These are phyloP conservation scores for Calonectria pseudoturangicola DNA, from an alignment of 2,329 filamentous ascomycete species.

Conservation along the genomic window DNA sequence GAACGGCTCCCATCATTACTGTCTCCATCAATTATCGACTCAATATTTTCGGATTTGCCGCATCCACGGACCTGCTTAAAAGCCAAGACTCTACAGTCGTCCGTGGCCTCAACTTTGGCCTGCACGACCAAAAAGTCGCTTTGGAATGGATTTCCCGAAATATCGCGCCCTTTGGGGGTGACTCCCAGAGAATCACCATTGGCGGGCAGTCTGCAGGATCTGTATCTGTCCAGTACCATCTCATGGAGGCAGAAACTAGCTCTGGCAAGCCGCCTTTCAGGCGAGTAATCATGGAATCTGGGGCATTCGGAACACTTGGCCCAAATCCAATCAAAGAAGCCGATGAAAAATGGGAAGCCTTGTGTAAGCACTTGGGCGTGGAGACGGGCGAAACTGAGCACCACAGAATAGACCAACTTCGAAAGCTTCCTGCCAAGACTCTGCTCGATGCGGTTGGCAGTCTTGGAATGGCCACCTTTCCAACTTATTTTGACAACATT, in stretches of 20 bases:
- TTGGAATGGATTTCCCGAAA: constrained; percentile 20
- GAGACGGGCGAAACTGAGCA: not conserved
- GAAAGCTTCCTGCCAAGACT: not conserved
- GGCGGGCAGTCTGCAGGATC: constrained; percentile 16
- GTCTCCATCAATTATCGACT: constrained; percentile 24
- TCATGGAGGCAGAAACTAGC: not conserved
- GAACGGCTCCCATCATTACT: not conserved
- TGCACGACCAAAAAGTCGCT: constrained; percentile 26
- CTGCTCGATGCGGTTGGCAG: not conserved
- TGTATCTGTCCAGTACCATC: constrained; percentile 18
- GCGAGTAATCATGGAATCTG: constrained; percentile 21
- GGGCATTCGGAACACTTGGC: constrained; percentile 10
- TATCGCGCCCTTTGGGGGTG: constrained; percentile 27
- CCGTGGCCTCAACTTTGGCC: constrained; percentile 28
- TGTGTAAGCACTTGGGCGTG: constrained; percentile 1
- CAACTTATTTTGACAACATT: not conserved
- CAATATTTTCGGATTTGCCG: constrained; percentile 16
- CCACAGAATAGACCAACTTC: constrained; percentile 18
- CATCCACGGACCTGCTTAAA: constrained; percentile 15
- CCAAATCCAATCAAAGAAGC: constrained; percentile 14
- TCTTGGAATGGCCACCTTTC: not conserved
- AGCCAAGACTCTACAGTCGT: not conserved
- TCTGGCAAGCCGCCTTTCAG: constrained; percentile 5
- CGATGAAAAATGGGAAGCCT: not conserved
- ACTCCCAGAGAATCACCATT: constrained; percentile 4